Percentiles rank a stretch among this genome's conserved stretches.
Conservation (phyloP, 805 yeast species). For the Limtongozyma cylindracea region DNA sequence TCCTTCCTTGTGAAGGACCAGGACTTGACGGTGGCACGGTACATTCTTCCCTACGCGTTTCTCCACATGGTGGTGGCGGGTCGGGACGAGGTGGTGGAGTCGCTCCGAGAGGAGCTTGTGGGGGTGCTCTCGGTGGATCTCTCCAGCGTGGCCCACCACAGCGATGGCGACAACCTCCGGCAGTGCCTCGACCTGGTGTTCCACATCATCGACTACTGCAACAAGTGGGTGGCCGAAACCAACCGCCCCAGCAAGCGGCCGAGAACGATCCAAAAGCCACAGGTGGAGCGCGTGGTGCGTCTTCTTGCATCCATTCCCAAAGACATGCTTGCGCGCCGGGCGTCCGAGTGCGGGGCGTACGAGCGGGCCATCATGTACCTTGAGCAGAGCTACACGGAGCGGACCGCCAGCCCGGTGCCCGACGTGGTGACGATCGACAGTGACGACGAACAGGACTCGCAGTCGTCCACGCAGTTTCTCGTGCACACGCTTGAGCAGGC, state of each 20-base stretch:
- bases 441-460: conserved; percentile 4
- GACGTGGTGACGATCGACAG: too few species aligned
- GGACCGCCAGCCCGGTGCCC: conserved; percentile 3
- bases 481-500: conserved; percentile 39
- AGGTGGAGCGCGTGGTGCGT: conserved; percentile 13
- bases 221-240: conserved; percentile 37
- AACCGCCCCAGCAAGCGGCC: conserved; percentile 3
- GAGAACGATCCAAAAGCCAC: conserved; percentile 4
- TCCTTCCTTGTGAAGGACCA: conserved; percentile 41
- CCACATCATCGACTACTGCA: conserved; percentile 58
- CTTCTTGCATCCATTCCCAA: conserved; percentile 37
- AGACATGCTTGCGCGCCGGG: conserved; percentile 27
- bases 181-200: conserved; percentile 53
- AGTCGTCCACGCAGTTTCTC: conserved; percentile 8
- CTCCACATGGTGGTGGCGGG: conserved; percentile 33
- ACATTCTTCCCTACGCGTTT: conserved; percentile 54
- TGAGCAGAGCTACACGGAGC: conserved; percentile 34
- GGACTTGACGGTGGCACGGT: conserved; percentile 42
- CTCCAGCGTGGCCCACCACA: conserved; percentile 18
- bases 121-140: conserved; percentile 19
- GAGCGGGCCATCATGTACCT: conserved; percentile 73
- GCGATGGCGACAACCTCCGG: conserved; percentile 28
- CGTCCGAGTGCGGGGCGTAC: conserved; percentile 53
- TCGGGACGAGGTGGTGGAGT: conserved; percentile 10
- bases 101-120: conserved; percentile 32